These are phyloP conservation scores for Bretziella fagacearum DNA, from an alignment of 2,329 filamentous ascomycete species.

Conservation along the genomic window DNA sequence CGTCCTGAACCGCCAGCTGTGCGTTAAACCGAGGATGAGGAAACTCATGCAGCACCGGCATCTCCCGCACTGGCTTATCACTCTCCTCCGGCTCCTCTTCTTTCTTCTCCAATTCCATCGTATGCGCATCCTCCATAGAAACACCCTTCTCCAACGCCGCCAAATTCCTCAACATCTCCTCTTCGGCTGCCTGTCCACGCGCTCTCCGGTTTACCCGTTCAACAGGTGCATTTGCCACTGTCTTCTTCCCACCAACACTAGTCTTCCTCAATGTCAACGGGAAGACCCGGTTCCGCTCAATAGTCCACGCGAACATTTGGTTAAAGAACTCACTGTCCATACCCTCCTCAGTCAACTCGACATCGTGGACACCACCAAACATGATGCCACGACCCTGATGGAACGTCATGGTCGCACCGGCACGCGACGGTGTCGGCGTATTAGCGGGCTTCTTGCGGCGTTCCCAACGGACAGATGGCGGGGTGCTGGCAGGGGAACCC, in stretches of 20 bases:
- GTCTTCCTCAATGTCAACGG: conserved; percentile 61
- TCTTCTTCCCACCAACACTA: conserved; percentile 44
- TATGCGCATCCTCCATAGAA: conserved; percentile 36
- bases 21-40: conserved; percentile 86
- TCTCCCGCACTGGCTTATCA: conserved; percentile 40
- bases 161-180: conserved; percentile 73
- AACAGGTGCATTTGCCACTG: conserved; percentile 18
- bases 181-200: conserved; percentile 78
- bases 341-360: conserved; percentile 79
- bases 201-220: conserved; percentile 44
- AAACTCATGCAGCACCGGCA: conserved; percentile 58
- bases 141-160: conserved; percentile 67
- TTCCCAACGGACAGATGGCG: conserved; percentile 75
- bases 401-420: conserved; percentile 82
- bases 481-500: conserved; percentile 47
- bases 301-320: conserved; percentile 77
- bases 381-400: conserved; percentile 86
- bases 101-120: conserved; percentile 34
- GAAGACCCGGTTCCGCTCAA: conserved; percentile 91
- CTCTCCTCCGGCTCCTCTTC: conserved; percentile 29
- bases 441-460: conserved; percentile 84
- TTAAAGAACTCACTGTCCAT: conserved; percentile 98
- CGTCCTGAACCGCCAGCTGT: conserved; percentile 76
- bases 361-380: conserved; percentile 89
- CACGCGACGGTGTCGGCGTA: conserved; percentile 62